phyloP scores from a whole-genome alignment of 192 early-diverging fungal species.

The Dissophora ornata region DNA sequence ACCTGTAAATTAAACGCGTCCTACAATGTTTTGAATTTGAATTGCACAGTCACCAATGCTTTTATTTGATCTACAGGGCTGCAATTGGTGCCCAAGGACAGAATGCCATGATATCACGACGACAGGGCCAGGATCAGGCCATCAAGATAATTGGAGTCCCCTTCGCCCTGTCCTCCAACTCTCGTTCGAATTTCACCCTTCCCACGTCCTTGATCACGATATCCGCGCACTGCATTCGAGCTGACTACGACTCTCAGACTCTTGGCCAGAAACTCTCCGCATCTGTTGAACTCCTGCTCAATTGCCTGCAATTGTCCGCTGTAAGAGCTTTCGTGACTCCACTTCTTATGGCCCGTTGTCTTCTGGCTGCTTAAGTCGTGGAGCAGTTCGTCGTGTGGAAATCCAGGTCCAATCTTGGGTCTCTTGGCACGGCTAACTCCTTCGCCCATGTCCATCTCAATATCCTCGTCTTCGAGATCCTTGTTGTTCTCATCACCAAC shows the following conservation, averaged over 20 bases:
- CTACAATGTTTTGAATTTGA: too few relatives aligned
- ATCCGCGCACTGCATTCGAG: conserved; percentile 45
- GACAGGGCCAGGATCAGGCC: conserved; percentile 35
- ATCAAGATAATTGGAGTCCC: conserved; percentile 45
- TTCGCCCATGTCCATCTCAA: conserved; percentile 7
- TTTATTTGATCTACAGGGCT: too few relatives aligned
- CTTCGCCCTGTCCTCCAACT: conserved; percentile 6
- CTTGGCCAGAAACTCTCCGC: conserved; percentile 43
- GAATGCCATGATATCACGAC: too few relatives aligned
- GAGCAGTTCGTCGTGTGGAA: neutral
- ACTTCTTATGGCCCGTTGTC: neutral
- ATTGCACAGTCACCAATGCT: too few relatives aligned
- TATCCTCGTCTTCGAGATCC: conserved; percentile 13
- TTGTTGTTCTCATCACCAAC: neutral
- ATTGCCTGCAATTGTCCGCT: conserved; percentile 27
- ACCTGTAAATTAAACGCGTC: too few relatives aligned
- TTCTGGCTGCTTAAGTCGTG: too few relatives aligned
- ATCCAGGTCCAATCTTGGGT: conserved; percentile 5
- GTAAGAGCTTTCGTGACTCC: neutral
- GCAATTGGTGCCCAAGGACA: neutral
- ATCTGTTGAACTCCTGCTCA: conserved; percentile 37
- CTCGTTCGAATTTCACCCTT: neutral
- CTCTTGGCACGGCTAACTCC: conserved; percentile 14
- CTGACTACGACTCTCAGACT: conserved; percentile 33
- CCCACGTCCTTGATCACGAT: neutral